Base-by-base conservation (phyloP, 1,139 yeast genomes). In the Hemisphaericaspora lyxosophila region DNA sequence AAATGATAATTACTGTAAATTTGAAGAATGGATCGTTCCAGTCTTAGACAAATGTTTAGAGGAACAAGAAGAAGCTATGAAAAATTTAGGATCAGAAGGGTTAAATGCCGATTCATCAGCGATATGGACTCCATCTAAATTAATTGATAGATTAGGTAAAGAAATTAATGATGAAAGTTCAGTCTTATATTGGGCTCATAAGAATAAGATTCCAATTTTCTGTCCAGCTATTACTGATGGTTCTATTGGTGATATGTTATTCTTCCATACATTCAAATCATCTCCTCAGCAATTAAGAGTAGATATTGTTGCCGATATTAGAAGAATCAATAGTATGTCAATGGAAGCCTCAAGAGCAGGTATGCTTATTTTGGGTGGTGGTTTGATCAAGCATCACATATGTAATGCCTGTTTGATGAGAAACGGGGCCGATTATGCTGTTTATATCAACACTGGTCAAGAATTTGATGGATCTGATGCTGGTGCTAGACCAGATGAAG, bases 401-500 rank as follows among this genome's bases (percentile, higher is more conserved):
- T 90, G 96, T 57, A 92, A 92, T 59, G 98, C 99, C 5, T 90
- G 97, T 62, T 73, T 92, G 54, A 92, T 92, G 99, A 83, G 99
- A 72, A 94, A 92, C 54, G 99, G 99, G 51, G 98, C 99, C 16
- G 99, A 92, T 60, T 88, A 82, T 57, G 97, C 98, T 3, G 97
- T 92, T 14, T 92, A 80, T 64, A 90, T 92, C 60, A 94, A 94
- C 64, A 92, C 99, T 11, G 98, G 97, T 30, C 98, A 92, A 67
- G 99, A 92, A 61, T 94, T 89, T 56, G 99, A 92, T 57, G 98
- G 98, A 36, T 87, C 96, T 12, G 99, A 92, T 62, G 97, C 98
- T 13, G 99, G 99, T 47, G 99, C 99, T 5, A 79, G 98, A 58
- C 97, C 98, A 1, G 98, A 94, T 60, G 99, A 92, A 67, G 98